These are phyloP conservation scores for Phytophthora aleatoria DNA, from an alignment of 352 stramenopile genomes.

Conservation along the genomic window DNA sequence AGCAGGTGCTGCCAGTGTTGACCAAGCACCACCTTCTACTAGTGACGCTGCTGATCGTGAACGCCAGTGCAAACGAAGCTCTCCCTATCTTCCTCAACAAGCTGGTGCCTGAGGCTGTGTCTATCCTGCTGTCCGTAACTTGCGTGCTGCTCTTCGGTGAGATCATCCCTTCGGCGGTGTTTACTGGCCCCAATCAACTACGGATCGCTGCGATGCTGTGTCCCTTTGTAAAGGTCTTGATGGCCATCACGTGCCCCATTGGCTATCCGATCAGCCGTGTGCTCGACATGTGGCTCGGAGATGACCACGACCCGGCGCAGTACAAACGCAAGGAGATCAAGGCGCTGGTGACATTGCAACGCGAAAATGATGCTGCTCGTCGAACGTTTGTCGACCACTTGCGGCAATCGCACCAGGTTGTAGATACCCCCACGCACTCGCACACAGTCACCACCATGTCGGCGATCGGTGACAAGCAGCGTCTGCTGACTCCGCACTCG, in stretches of 20 bases:
- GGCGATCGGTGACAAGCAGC: constrained; percentile 37
- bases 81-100: constrained; percentile 94
- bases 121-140: constrained; percentile 96
- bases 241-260: constrained; percentile 89
- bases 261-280: constrained; percentile 91
- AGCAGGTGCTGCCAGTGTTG: constrained; percentile 88
- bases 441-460: constrained; percentile 35
- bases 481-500: constrained; percentile 39
- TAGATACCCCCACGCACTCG: constrained; percentile 17
- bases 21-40: constrained; percentile 92
- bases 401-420: constrained; percentile 36
- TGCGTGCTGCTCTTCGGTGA: constrained; percentile 96
- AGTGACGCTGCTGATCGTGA: constrained; percentile 95
- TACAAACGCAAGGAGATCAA: constrained; percentile 93
- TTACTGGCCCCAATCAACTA: constrained; percentile 95
- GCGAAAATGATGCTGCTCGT: constrained; percentile 50
- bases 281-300: constrained; percentile 89
- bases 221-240: constrained; percentile 85
- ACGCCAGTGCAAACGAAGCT: constrained; percentile 93
- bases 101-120: constrained; percentile 83
- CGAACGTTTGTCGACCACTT: constrained; percentile 44
- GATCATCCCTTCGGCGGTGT: constrained; percentile 96
- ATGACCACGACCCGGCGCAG: constrained; percentile 69
- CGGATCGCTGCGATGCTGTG: constrained; percentile 83
- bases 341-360: constrained; percentile 83